phyloP scores from a whole-genome alignment of 306 rosid genomes.

The Rosa lucieae region DNA sequence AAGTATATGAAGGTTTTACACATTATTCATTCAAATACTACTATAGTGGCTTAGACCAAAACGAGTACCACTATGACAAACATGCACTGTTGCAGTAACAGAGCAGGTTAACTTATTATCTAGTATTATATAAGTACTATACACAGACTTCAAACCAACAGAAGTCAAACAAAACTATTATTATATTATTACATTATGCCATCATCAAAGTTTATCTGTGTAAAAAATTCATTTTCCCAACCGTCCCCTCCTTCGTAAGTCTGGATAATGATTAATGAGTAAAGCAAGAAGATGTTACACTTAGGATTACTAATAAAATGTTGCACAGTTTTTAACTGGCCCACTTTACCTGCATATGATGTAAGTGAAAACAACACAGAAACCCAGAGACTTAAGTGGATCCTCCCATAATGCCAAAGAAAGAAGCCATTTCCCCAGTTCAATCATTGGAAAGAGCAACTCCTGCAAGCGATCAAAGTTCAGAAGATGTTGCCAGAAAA shows the following conservation, averaged over 20 bases:
- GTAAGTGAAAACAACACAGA: slow-evolving; percentile 63
- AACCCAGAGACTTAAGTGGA: slow-evolving; percentile 70
- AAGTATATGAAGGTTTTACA: not conserved
- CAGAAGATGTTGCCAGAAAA: slow-evolving; percentile 15
- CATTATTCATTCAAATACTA: not conserved
- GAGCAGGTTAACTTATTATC: not conserved
- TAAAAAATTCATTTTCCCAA: not conserved
- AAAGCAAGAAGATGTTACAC: slow-evolving; percentile 9
- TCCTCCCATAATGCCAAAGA: slow-evolving; percentile 88
- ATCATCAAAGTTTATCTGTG: not conserved
- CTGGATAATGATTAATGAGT: not conserved
- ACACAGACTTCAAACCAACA: not conserved
- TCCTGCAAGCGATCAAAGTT: slow-evolving; percentile 57
- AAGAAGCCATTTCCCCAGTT: slow-evolving; percentile 60
- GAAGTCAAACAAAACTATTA: not conserved
- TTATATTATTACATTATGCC: not conserved
- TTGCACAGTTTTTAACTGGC: slow-evolving; percentile 5
- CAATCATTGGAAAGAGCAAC: slow-evolving; percentile 69
- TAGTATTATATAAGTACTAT: not conserved
- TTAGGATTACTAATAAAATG: not conserved
- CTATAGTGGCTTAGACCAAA: not conserved
- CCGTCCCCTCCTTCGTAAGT: not conserved
- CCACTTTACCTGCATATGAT: slow-evolving; percentile 74
- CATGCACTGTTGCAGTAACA: not conserved
- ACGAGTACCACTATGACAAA: not conserved